Conservation (phyloP, 495 filamentous ascomycete species). For the Eremomyces bilateralis region DNA sequence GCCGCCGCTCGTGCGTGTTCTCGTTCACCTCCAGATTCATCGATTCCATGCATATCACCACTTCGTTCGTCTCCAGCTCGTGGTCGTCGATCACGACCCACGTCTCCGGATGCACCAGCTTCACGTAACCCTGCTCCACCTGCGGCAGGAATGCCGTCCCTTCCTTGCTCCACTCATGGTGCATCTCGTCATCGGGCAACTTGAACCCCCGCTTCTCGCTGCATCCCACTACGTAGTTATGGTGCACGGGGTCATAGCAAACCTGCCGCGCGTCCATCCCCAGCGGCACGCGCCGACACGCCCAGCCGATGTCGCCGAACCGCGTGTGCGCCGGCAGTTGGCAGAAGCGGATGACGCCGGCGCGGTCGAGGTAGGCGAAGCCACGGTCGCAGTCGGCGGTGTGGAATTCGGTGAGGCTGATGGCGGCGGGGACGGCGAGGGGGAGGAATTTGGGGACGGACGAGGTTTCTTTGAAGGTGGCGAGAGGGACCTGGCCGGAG, state of each 20-base stretch:
- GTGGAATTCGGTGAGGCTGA: conserved; percentile 49
- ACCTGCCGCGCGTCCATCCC: conserved; percentile 50
- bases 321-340: conserved; percentile 40
- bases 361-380: conserved; percentile 55
- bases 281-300: conserved; percentile 43
- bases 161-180: conserved; percentile 59
- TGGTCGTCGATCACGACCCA: conserved; percentile 52
- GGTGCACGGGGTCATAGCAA: conserved; percentile 49
- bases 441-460: conserved; percentile 52
- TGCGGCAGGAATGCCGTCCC: conserved; percentile 29
- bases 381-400: conserved; percentile 53
- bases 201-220: conserved; percentile 45
- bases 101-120: conserved; percentile 49
- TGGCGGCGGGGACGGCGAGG: conserved; percentile 39
- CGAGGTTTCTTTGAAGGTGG: conserved; percentile 57
- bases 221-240: conserved; percentile 57
- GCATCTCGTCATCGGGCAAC: conserved; percentile 61
- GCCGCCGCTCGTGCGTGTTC: conserved; percentile 60
- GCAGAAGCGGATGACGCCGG: conserved; percentile 42
- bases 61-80: conserved; percentile 42
- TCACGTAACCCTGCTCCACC: conserved; percentile 42
- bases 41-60: conserved; percentile 57
- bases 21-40: conserved; percentile 79
- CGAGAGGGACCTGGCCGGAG: conserved; percentile 52
- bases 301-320: conserved; percentile 48